Percentiles rank a stretch among this genome's conserved stretches.
Evolutionary conservation across 2,329 filamentous ascomycete genomes (phyloP).

Genomic region (Sporothrix brasiliensis): DNA sequence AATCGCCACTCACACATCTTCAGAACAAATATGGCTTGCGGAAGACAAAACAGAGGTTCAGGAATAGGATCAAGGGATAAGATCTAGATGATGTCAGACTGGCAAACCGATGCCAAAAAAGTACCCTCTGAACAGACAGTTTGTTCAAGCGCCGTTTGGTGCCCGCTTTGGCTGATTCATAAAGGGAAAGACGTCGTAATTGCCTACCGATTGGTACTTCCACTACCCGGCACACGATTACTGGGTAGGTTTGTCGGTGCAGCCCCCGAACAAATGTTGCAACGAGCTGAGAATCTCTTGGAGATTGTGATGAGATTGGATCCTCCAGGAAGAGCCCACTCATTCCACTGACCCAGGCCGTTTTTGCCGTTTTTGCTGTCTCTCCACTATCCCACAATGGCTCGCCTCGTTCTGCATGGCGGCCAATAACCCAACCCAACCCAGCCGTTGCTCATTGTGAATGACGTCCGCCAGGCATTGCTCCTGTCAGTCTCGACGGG

Average conservation of each 20-base stretch:
- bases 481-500: too few species aligned
- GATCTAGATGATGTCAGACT: not conserved
- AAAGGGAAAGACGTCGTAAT: too few species aligned
- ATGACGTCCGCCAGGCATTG: too few species aligned
- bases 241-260: not conserved
- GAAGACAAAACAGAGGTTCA: too few species aligned
- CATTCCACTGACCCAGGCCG: not conserved
- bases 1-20: not conserved
- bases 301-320: conserved; percentile 24
- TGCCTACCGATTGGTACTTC: conserved; percentile 11
- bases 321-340: not conserved
- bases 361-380: not conserved
- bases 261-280: not conserved
- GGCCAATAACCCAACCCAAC: too few species aligned
- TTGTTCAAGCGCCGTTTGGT: not conserved
- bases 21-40: too few species aligned
- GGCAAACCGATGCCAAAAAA: too few species aligned
- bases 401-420: conserved; percentile 4
- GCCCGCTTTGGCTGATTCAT: too few species aligned
- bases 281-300: conserved; percentile 15
- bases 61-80: not conserved
- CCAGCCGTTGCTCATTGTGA: too few species aligned
- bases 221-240: not conserved
- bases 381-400: not conserved
- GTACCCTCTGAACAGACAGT: not conserved